A percentile compares a stretch with the other conserved stretches of the same genome.
Conservation (phyloP, 805 yeast species). For the Metschnikowia cerradonensis region DNA sequence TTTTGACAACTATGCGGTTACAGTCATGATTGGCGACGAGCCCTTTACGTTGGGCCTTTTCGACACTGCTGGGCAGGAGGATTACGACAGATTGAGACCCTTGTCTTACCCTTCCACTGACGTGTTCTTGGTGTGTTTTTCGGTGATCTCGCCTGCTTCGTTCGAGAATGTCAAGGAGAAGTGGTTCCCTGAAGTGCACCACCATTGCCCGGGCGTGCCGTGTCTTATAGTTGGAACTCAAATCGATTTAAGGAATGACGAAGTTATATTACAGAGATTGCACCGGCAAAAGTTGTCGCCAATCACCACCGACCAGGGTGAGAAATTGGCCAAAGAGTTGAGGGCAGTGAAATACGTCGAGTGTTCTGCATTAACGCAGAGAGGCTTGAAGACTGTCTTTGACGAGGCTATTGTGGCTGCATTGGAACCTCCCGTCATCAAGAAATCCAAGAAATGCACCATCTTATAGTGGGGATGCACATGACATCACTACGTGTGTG, state of each 20-base stretch:
- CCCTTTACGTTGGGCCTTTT: constrained; percentile 96
- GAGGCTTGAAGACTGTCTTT: constrained; percentile 95
- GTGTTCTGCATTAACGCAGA: constrained; percentile 95
- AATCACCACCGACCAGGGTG: constrained; percentile 83
- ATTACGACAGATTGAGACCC: constrained; percentile 95
- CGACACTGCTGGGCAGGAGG: constrained; percentile 99
- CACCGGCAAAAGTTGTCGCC: constrained; percentile 88
- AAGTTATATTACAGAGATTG: constrained; percentile 81
- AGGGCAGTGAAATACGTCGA: constrained; percentile 96
- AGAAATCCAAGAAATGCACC: constrained; percentile 77
- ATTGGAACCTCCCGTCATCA: constrained; percentile 90
- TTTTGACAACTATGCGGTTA: constrained; percentile 90
- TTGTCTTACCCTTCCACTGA: constrained; percentile 96
- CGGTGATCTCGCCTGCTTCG: constrained; percentile 94
- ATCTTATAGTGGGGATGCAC: constrained; percentile 50
- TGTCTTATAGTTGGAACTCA: constrained; percentile 97
- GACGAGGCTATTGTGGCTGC: constrained; percentile 99
- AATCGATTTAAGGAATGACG: constrained; percentile 90
- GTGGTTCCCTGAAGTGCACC: constrained; percentile 97
- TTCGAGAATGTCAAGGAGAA: constrained; percentile 97
- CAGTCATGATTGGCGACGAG: constrained; percentile 95
- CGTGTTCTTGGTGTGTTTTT: constrained; percentile 91
- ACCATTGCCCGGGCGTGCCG: constrained; percentile 98
- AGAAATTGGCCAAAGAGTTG: constrained; percentile 85
- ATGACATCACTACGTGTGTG: not conserved